phyloP scores from a whole-genome alignment of 1,284 basidiomycete genomes.

The Cutaneotrichosporon cutaneum region DNA sequence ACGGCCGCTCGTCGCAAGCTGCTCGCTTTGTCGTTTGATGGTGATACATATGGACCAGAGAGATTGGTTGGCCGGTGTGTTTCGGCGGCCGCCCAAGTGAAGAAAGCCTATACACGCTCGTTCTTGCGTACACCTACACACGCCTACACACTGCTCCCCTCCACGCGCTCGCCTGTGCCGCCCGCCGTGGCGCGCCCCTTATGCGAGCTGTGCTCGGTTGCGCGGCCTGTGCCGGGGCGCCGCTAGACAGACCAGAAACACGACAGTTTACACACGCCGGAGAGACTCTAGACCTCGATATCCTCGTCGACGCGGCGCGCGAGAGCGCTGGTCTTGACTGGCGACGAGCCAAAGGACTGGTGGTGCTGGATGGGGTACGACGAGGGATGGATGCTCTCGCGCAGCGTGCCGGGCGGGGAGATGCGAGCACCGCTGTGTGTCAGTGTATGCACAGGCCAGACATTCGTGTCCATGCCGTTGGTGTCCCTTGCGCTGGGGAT shows the following conservation, averaged over 20 bases:
- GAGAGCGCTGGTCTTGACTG: conserved; percentile 49
- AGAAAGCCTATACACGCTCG: conserved; percentile 12
- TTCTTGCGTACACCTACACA: conserved; percentile 2
- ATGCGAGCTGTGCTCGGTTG: conserved; percentile 1
- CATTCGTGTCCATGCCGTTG: not conserved
- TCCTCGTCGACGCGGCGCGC: conserved; percentile 46
- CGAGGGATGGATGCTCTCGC: conserved; percentile 37
- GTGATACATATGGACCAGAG: conserved; percentile 10
- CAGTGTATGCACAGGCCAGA: not conserved
- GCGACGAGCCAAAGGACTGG: conserved; percentile 41
- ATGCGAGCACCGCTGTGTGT: conserved; percentile 33
- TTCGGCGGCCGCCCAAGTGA: not conserved
- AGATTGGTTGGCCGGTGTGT: conserved; percentile 2
- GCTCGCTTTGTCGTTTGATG: conserved; percentile 2
- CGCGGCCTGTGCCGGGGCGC: not conserved
- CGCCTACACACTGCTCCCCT: not conserved
- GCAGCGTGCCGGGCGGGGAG: conserved; percentile 43
- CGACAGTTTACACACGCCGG: not conserved
- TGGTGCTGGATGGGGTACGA: conserved; percentile 47
- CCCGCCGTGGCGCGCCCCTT: conserved; percentile 3
- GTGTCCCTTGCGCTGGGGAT: not conserved
- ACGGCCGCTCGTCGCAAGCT: not conserved
- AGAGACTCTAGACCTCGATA: conserved; percentile 21
- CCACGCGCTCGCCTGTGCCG: not conserved
- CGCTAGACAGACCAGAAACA: not conserved